Evolutionary conservation across 371 early-diverging fungal species (phyloP).

Genomic region (Rhizopus delemar): DNA sequence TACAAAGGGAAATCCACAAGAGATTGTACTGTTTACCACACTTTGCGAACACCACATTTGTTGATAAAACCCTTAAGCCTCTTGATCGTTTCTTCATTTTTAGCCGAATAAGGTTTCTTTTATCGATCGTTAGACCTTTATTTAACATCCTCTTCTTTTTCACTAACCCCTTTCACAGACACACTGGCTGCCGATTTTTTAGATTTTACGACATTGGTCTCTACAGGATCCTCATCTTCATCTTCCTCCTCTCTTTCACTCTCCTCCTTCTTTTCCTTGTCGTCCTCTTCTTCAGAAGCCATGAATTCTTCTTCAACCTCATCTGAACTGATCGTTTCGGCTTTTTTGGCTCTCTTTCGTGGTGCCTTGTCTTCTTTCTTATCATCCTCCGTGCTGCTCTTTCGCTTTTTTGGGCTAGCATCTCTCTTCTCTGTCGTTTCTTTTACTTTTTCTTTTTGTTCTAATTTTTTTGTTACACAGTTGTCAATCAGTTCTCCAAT

Average conservation of each 20-base stretch:
- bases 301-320: too few species aligned
- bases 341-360: slow-evolving; percentile 11
- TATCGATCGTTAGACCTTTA: not conserved
- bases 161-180: not conserved
- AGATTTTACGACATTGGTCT: not conserved
- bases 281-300: slow-evolving; percentile 7
- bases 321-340: slow-evolving; percentile 1
- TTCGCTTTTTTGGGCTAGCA: not conserved
- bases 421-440: not conserved
- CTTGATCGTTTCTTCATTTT: slow-evolving; percentile 41
- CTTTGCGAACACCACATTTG: slow-evolving; percentile 51
- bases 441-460: not conserved
- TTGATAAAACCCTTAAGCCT: slow-evolving; percentile 40
- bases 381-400: not conserved
- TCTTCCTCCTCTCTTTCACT: not conserved
- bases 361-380: slow-evolving; percentile 2
- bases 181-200: not conserved
- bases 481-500: slow-evolving; percentile 30
- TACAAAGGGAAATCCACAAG: not conserved
- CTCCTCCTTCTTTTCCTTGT: slow-evolving; percentile 7
- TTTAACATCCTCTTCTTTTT: not conserved
- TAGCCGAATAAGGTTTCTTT: slow-evolving; percentile 6
- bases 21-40: slow-evolving; percentile 21
- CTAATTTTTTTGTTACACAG: slow-evolving; percentile 6
- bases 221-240: not conserved